phyloP scores from a whole-genome alignment of 257 asterid genomes.

The Mitragyna speciosa region DNA sequence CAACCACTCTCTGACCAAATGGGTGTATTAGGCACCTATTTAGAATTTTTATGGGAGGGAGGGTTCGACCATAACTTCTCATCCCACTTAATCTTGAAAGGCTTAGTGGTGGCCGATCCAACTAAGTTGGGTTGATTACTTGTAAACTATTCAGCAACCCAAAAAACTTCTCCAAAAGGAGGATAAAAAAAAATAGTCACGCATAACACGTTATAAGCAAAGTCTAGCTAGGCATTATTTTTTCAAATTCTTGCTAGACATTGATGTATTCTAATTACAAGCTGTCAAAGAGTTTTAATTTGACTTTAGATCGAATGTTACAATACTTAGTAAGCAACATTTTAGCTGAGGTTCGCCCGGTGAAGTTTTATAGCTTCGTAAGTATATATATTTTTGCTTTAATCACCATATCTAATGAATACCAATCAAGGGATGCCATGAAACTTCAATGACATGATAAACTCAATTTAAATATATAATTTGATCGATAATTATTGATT shows the following conservation, averaged over 20 bases:
- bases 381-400: not conserved
- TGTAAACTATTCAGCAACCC: too few species aligned
- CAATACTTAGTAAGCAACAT: not conserved
- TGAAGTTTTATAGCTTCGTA: not conserved
- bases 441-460: not conserved
- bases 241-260: too few species aligned
- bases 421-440: not conserved
- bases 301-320: not conserved
- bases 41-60: too few species aligned
- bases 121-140: too few species aligned
- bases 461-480: not conserved
- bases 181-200: not conserved
- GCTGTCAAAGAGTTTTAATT: not conserved
- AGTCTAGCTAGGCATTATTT: not conserved
- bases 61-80: too few species aligned
- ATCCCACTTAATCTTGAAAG: too few species aligned
- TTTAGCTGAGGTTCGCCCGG: not conserved
- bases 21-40: too few species aligned
- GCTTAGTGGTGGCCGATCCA: too few species aligned
- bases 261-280: not conserved
- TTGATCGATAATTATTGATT: not conserved
- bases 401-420: not conserved
- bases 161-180: too few species aligned
- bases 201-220: not conserved
- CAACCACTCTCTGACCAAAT: too few species aligned